A percentile compares a stretch with the other conserved stretches of the same genome.
Evolutionary conservation across 2,329 filamentous ascomycete genomes (phyloP).

Genomic region (Neofusicoccum parvum): DNA sequence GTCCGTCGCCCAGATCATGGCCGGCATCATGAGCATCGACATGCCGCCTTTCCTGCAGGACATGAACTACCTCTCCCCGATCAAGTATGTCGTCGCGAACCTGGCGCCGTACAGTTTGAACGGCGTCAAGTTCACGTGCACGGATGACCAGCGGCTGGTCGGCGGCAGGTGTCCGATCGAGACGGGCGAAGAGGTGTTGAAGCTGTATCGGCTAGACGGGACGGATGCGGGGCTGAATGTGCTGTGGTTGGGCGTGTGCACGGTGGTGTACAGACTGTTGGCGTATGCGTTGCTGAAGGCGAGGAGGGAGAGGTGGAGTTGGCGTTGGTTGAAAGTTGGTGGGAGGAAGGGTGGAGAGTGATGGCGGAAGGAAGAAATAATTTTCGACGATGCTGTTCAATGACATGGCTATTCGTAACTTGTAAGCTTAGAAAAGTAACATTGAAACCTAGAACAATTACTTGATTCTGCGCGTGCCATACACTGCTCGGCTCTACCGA

Average conservation of each 20-base stretch:
- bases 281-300: conserved; percentile 62
- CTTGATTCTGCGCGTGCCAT: too few relatives aligned
- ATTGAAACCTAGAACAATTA: too few relatives aligned
- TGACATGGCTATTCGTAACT: too few relatives aligned
- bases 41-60: conserved; percentile 67
- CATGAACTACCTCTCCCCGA: conserved; percentile 71
- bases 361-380: too few relatives aligned
- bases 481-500: too few relatives aligned
- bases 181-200: conserved; percentile 67
- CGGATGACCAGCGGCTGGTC: conserved; percentile 59
- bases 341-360: neutral
- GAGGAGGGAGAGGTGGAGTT: conserved; percentile 56
- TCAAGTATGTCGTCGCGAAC: conserved; percentile 70
- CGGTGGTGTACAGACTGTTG: conserved; percentile 66
- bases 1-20: conserved; percentile 70
- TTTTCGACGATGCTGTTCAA: too few relatives aligned
- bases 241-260: conserved; percentile 63
- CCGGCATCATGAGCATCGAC: conserved; percentile 69
- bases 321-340: neutral
- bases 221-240: conserved; percentile 64
- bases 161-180: conserved; percentile 65
- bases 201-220: conserved; percentile 65
- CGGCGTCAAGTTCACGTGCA: conserved; percentile 65
- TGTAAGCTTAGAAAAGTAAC: too few relatives aligned
- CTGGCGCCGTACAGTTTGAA: conserved; percentile 67